Percentiles rank a stretch among this genome's conserved stretches.
phyloP scores from a whole-genome alignment of 73 alveolate species.

The Uronychia setigera region DNA sequence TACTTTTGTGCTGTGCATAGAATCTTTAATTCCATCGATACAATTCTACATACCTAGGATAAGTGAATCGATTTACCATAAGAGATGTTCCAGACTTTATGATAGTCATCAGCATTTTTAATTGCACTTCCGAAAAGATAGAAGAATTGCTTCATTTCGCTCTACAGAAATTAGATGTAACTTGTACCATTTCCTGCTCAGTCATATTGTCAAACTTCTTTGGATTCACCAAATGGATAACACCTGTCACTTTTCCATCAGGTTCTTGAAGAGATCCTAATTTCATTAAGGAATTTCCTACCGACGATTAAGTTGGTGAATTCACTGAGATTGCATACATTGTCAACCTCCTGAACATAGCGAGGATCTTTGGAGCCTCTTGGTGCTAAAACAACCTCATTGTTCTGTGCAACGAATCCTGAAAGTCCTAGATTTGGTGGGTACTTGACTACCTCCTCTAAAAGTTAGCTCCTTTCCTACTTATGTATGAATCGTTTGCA shows the following conservation, averaged over 20 bases:
- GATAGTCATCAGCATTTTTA: not conserved
- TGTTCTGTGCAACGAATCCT: not conserved
- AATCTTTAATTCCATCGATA: not conserved
- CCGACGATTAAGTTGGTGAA: not conserved
- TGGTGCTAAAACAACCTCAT: not conserved
- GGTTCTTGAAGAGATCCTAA: not conserved
- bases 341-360: not conserved
- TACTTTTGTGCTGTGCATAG: not conserved
- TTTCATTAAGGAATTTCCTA: not conserved
- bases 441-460: not conserved
- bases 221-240: not conserved
- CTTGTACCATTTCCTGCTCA: not conserved
- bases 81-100: not conserved
- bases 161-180: not conserved
- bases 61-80: not conserved
- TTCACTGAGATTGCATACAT: not conserved
- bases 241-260: not conserved
- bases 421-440: not conserved
- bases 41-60: not conserved
- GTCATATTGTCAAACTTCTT: not conserved
- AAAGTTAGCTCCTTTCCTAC: not conserved
- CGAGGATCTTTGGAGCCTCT: not conserved
- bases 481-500: not conserved
- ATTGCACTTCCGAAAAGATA: not conserved
- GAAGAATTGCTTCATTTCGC: conserved; percentile 1